Conservation (phyloP, 306 rosid species). For the Fragaria ananassa region DNA sequence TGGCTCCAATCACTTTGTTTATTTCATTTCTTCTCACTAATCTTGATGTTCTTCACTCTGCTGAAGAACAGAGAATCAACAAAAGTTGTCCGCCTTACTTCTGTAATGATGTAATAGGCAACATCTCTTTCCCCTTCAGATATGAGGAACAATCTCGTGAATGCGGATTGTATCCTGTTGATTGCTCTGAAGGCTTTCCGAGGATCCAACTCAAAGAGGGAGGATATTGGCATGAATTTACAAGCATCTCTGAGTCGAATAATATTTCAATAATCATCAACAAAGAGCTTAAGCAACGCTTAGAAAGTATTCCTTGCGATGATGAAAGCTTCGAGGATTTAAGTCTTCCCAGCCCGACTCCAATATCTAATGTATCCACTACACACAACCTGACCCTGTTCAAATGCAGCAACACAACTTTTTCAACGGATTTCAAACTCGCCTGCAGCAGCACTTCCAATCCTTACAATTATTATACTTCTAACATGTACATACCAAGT, state of each 20-base stretch:
- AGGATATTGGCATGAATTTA: neutral
- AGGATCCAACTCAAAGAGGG: neutral
- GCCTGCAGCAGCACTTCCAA: too few relatives aligned
- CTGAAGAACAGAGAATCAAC: neutral
- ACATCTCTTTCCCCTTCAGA: neutral
- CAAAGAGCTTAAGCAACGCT: neutral
- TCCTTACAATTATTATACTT: too few relatives aligned
- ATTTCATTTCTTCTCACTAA: constrained; percentile 12
- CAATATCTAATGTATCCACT: accelerated
- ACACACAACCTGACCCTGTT: neutral
- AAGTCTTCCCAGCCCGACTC: neutral
- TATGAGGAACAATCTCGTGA: accelerated
- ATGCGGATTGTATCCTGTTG: neutral
- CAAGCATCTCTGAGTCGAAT: too few relatives aligned
- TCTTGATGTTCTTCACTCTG: constrained; percentile 6
- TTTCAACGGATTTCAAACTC: too few relatives aligned
- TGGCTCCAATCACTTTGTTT: constrained; percentile 13
- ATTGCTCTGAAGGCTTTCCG: accelerated
- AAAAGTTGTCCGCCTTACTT: neutral
- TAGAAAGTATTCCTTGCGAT: accelerated
- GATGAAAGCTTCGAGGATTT: neutral
- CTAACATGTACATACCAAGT: too few relatives aligned
- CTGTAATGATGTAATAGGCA: accelerated
- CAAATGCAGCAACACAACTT: neutral
- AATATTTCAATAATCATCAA: accelerated